Percentiles rank a stretch among this genome's conserved stretches.
Conservation (phyloP, 169 alveolate species). For the Eimeria zaria region DNA sequence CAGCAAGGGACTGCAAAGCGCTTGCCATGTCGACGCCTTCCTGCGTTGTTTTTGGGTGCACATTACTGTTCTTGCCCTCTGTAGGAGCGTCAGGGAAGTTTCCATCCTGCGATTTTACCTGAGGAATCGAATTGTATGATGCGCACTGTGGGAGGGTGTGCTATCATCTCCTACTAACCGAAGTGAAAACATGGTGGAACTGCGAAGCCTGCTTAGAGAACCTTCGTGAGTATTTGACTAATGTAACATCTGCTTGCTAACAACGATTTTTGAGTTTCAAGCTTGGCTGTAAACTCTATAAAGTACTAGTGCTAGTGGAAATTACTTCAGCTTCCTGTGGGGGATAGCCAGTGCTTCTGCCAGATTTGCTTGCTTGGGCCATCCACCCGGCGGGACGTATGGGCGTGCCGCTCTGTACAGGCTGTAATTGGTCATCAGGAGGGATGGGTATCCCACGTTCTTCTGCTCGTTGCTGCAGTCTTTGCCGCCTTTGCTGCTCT, state of each 20-base stretch:
- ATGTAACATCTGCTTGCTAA: neutral
- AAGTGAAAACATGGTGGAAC: neutral
- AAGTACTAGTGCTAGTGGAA: neutral
- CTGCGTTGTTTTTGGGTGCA: constrained; percentile 5
- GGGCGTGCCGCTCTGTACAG: neutral
- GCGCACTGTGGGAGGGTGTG: neutral
- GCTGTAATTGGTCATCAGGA: constrained; percentile 1
- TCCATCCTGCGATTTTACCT: neutral
- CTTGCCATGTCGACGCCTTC: constrained; percentile 19
- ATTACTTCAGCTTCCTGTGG: constrained; percentile 25
- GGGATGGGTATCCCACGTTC: constrained; percentile 77
- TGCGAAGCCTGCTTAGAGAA: neutral
- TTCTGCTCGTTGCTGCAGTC: constrained; percentile 67
- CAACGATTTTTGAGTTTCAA: neutral
- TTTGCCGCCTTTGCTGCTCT: constrained; percentile 59
- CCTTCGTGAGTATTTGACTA: neutral
- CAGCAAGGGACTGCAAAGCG: constrained; percentile 33
- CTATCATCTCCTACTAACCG: neutral
- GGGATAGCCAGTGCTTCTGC: neutral
- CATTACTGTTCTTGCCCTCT: constrained; percentile 1
- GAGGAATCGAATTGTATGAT: constrained; percentile 20
- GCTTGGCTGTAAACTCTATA: neutral
- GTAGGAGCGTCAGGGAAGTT: neutral
- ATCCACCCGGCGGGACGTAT: neutral
- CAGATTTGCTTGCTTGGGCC: neutral